These are phyloP conservation scores for Euphorbia celastroides DNA, from an alignment of 441 rosid genomes.

Conservation along the genomic window DNA sequence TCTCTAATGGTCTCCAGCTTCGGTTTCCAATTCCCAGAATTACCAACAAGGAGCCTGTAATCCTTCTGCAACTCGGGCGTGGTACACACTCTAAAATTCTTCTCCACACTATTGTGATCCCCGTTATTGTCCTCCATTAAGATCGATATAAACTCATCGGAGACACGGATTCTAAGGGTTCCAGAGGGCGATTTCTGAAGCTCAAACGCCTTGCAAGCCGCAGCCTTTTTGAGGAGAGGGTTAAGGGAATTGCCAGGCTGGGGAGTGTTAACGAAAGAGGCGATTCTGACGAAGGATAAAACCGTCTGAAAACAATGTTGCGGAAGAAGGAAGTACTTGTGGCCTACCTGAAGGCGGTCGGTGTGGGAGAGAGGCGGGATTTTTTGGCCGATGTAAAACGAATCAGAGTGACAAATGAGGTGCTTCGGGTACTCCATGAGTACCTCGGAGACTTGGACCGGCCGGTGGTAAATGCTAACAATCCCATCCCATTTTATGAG, in stretches of 20 bases:
- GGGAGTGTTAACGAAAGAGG: conserved; percentile 33
- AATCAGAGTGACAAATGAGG: conserved; percentile 68
- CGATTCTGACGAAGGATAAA: conserved; percentile 62
- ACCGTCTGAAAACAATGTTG: conserved; percentile 55
- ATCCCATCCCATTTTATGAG: conserved; percentile 64
- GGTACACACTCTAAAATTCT: conserved; percentile 47
- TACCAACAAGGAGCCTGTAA: conserved; percentile 46
- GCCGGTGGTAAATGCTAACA: conserved; percentile 53
- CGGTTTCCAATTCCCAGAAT: conserved; percentile 64
- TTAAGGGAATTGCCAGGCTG: not conserved
- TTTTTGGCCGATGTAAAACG: conserved; percentile 77
- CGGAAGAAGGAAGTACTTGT: conserved; percentile 76
- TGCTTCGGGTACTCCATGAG: conserved; percentile 65
- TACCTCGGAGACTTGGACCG: conserved; percentile 55
- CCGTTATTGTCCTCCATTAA: conserved; percentile 43
- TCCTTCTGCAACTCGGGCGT: conserved; percentile 69
- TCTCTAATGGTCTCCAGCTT: conserved; percentile 76
- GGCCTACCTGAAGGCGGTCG: conserved; percentile 71
- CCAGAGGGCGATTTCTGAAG: conserved; percentile 63
- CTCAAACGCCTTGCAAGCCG: conserved; percentile 49
- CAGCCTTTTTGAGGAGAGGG: conserved; percentile 35
- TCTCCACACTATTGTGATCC: not conserved
- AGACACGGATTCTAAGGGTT: conserved; percentile 55
- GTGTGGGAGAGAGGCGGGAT: conserved; percentile 57
- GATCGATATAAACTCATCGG: conserved; percentile 70